A percentile compares a stretch with the other conserved stretches of the same genome.
These are phyloP conservation scores for Solanum tarapatanum DNA, from an alignment of 257 asterid genomes.

Conservation along the genomic window DNA sequence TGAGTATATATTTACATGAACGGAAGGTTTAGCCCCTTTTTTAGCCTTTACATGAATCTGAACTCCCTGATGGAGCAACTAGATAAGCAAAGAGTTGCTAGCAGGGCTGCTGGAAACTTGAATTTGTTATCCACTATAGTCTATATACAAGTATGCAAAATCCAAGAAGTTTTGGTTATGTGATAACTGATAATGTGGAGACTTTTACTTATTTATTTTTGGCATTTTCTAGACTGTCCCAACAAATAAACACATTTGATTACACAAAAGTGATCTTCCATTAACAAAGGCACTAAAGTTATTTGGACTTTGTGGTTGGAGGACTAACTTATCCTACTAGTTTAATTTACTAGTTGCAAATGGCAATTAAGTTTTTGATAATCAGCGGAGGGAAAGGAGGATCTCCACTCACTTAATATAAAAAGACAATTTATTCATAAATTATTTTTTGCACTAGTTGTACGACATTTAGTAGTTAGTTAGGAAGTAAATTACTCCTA, in stretches of 20 bases:
- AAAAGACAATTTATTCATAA: too few relatives aligned
- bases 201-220: not conserved
- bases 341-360: not conserved
- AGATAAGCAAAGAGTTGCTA: not conserved
- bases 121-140: not conserved
- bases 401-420: too few relatives aligned
- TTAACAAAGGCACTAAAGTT: not conserved
- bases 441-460: rapidly evolving
- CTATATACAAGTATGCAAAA: not conserved
- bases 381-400: too few relatives aligned
- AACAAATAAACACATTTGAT: not conserved
- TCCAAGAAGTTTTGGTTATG: not conserved
- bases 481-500: not conserved
- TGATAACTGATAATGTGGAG: not conserved
- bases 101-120: not conserved
- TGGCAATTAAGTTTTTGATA: not conserved
- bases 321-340: not conserved
- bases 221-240: not conserved
- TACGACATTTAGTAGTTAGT: not conserved
- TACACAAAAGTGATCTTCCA: not conserved
- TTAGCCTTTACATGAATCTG: not conserved
- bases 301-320: not conserved
- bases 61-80: not conserved
- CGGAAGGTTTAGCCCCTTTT: not conserved
- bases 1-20: not conserved